Conservation (phyloP, 129 eudicot species). For the Dittrichia graveolens region DNA sequence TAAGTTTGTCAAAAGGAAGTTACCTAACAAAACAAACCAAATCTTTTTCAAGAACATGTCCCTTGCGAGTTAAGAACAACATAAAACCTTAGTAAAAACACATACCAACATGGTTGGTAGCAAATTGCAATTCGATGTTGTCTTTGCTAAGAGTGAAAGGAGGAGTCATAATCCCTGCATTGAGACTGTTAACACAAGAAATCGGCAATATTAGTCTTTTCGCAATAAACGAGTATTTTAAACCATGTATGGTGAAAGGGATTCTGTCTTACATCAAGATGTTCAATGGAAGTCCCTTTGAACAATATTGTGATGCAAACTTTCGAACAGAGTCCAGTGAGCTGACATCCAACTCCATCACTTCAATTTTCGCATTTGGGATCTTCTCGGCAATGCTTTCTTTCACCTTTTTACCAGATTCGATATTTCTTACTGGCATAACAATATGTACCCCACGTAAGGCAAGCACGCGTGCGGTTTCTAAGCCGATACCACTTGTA, state of each 20-base stretch:
- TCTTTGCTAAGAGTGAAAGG: slow-evolving; percentile 78
- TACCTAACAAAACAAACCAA: slow-evolving; percentile 49
- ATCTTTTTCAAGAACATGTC: not conserved
- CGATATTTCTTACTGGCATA: slow-evolving; percentile 85
- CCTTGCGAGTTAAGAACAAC: not conserved
- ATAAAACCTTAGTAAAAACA: not conserved
- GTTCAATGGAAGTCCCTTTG: slow-evolving; percentile 74
- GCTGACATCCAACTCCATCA: slow-evolving; percentile 92
- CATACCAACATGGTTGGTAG: slow-evolving; percentile 88
- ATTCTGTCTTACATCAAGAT: slow-evolving; percentile 66
- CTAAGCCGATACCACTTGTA: slow-evolving; percentile 91
- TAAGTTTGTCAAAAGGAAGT: slow-evolving; percentile 85
- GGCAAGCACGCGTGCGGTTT: slow-evolving; percentile 86
- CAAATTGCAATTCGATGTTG: slow-evolving; percentile 77
- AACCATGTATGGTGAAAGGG: not conserved
- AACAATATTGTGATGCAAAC: slow-evolving; percentile 71
- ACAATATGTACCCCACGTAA: slow-evolving; percentile 75
- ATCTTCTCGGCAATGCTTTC: slow-evolving; percentile 57
- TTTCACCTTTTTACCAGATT: slow-evolving; percentile 63
- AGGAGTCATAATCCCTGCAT: slow-evolving; percentile 94
- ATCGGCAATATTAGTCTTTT: slow-evolving; percentile 6
- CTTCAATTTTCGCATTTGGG: slow-evolving; percentile 79
- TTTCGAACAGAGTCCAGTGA: slow-evolving; percentile 71
- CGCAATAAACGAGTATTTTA: not conserved
- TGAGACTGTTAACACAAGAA: slow-evolving; percentile 52